These are phyloP conservation scores for Picea mariana DNA, from an alignment of 83 land plant genomes.

Conservation along the genomic window DNA sequence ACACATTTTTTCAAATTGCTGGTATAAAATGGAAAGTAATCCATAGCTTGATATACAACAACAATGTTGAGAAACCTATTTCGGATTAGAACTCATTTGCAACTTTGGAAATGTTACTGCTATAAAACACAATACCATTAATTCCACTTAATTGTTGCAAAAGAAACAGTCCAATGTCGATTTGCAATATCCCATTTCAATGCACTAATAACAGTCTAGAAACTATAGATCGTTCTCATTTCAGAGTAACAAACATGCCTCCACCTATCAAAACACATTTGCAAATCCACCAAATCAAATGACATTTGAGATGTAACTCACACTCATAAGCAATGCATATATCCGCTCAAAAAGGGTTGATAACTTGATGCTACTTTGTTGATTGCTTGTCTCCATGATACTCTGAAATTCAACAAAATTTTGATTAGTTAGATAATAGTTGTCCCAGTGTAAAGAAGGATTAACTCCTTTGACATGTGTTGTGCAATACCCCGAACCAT, in stretches of 20 bases:
- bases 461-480: background rate
- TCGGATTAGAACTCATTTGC: slow-evolving; percentile 39
- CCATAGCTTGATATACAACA: background rate
- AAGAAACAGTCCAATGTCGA: slow-evolving; percentile 43
- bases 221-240: too few relatives aligned
- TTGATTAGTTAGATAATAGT: background rate
- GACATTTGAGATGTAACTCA: background rate
- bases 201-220: too few relatives aligned
- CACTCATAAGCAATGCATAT: slow-evolving; percentile 8
- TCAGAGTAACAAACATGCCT: too few relatives aligned
- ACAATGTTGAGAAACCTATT: background rate
- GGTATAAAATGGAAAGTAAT: background rate
- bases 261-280: background rate
- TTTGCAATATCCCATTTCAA: too few relatives aligned
- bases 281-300: background rate
- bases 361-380: background rate
- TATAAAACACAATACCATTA: slow-evolving; percentile 65
- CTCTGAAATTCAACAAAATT: slow-evolving; percentile 3
- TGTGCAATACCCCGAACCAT: background rate
- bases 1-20: background rate
- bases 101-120: slow-evolving; percentile 48
- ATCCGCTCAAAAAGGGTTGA: background rate
- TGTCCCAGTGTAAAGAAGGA: background rate
- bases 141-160: slow-evolving; percentile 68
- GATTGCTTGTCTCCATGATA: background rate